Evolutionary conservation across 2,329 filamentous ascomycete genomes (phyloP).

Genomic region (Sporothrix globosa): DNA sequence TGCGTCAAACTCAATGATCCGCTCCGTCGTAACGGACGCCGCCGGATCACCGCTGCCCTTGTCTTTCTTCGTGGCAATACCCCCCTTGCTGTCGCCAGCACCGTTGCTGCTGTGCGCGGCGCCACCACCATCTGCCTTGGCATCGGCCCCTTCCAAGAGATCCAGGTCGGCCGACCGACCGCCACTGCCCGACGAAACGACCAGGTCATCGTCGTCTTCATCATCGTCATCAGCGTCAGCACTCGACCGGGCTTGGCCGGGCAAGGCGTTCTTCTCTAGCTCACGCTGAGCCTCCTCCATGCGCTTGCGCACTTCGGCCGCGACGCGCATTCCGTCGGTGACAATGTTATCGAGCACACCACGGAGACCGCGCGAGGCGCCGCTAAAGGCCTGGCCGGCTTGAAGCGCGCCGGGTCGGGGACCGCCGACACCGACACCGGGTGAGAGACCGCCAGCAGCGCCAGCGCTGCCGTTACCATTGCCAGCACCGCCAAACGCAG

Average conservation of each 20-base stretch:
- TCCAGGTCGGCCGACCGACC: constrained; percentile 70
- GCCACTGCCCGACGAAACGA: constrained; percentile 48
- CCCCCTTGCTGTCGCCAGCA: constrained; percentile 34
- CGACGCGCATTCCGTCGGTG: constrained; percentile 94
- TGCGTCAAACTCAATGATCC: constrained; percentile 54
- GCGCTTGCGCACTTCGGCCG: constrained; percentile 83
- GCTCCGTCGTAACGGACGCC: constrained; percentile 26
- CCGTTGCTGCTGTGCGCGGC: constrained; percentile 17
- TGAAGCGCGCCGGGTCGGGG: constrained; percentile 18
- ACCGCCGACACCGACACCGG: constrained; percentile 28
- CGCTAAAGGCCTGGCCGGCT: constrained; percentile 43
- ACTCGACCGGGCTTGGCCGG: constrained; percentile 63
- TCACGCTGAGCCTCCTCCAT: constrained; percentile 97
- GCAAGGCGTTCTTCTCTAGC: constrained; percentile 78
- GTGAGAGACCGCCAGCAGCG: constrained; percentile 50
- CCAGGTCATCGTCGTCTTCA: constrained; percentile 47
- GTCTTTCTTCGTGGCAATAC: constrained; percentile 31
- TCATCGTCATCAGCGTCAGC: constrained; percentile 66
- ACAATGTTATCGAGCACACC: constrained; percentile 98
- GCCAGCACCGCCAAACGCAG: constrained; percentile 37
- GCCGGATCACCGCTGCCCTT: not conserved
- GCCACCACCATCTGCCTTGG: constrained; percentile 58
- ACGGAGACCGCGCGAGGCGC: constrained; percentile 73
- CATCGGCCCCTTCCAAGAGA: constrained; percentile 74
- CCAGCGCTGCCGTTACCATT: constrained; percentile 41